Percentiles rank a stretch among this genome's conserved stretches.
Evolutionary conservation across 2,329 filamentous ascomycete genomes (phyloP).

Genomic region (Penicillium digitatum): DNA sequence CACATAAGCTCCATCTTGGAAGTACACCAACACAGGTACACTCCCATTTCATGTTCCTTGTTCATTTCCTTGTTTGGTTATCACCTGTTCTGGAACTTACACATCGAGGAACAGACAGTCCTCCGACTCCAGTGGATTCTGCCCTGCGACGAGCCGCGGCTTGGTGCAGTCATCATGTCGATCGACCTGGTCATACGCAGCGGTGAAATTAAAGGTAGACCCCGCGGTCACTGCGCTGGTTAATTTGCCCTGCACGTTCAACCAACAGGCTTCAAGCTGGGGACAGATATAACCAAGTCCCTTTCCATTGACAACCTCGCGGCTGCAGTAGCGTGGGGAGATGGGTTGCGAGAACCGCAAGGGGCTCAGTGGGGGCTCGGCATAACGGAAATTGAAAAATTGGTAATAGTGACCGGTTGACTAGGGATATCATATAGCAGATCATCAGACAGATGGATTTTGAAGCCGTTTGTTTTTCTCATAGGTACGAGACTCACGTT

Average conservation of each 20-base stretch:
- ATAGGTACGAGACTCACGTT: neutral
- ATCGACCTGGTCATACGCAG: neutral
- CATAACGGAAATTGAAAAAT: neutral
- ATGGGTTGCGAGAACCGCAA: neutral
- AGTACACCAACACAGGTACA: neutral
- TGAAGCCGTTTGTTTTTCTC: neutral
- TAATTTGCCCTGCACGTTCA: neutral
- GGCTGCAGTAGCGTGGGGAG: neutral
- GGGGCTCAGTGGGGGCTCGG: neutral
- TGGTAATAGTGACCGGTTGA: neutral
- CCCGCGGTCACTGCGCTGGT: neutral
- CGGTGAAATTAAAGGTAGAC: neutral
- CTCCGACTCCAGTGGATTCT: neutral
- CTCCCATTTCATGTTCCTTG: neutral
- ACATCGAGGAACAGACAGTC: neutral
- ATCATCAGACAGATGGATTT: neutral
- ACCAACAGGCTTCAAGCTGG: neutral
- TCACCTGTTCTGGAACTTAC: neutral
- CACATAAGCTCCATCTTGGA: neutral
- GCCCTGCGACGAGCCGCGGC: neutral
- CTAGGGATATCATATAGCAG: neutral
- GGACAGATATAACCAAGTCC: neutral
- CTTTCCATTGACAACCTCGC: neutral
- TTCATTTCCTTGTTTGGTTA: neutral
- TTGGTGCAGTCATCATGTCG: neutral